These are phyloP conservation scores for Globisporangium spinosum DNA, from an alignment of 352 stramenopile species.

Conservation along the genomic window DNA sequence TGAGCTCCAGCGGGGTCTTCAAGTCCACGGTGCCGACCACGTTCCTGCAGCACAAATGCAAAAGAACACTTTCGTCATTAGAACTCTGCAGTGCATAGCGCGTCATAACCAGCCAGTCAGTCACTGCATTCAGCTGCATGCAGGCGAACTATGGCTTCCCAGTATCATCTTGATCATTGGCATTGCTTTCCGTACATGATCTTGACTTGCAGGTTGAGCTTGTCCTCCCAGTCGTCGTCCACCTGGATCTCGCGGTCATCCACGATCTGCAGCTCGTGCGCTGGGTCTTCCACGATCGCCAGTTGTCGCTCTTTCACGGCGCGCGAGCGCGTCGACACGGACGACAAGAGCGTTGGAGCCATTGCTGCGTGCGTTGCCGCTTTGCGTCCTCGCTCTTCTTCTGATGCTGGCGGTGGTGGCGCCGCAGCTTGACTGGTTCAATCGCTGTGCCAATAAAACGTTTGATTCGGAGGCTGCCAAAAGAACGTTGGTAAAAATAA, in stretches of 20 bases:
- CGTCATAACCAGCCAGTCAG: background rate
- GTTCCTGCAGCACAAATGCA: constrained; percentile 58
- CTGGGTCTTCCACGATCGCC: constrained; percentile 46
- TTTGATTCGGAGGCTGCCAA: too few relatives aligned
- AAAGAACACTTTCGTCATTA: background rate
- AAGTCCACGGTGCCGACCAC: constrained; percentile 95
- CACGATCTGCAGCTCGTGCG: constrained; percentile 38
- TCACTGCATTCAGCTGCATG: background rate
- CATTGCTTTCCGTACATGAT: constrained; percentile 51
- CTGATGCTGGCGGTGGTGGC: background rate
- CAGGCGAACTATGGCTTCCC: background rate
- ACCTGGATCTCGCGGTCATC: constrained; percentile 58
- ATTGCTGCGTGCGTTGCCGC: constrained; percentile 12
- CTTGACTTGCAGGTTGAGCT: constrained; percentile 75
- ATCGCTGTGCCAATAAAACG: background rate
- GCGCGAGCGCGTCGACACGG: constrained; percentile 31
- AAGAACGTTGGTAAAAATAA: too few relatives aligned
- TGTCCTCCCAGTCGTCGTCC: constrained; percentile 79
- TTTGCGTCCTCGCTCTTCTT: background rate
- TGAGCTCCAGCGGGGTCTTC: constrained; percentile 93
- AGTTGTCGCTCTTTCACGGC: constrained; percentile 73
- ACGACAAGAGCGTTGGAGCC: constrained; percentile 5
- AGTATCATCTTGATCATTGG: background rate
- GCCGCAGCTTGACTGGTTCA: background rate
- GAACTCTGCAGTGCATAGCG: background rate